phyloP scores from a whole-genome alignment of 495 filamentous ascomycete species.

The Cenococcum geophilum region DNA sequence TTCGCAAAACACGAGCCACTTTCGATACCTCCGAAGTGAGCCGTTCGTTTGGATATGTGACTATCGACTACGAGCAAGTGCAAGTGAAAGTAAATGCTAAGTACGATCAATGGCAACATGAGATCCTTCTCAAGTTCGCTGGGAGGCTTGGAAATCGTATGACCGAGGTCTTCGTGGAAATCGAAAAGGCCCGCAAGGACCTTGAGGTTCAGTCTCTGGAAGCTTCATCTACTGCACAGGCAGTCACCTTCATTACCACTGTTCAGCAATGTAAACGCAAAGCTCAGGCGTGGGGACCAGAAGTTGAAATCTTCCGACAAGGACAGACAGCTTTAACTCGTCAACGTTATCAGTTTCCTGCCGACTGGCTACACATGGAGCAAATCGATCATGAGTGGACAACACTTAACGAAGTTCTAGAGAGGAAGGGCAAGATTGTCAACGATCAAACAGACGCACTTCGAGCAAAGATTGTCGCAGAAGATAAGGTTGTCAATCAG shows the following conservation, averaged over 20 bases:
- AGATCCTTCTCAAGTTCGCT: constrained; percentile 89
- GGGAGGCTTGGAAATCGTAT: constrained; percentile 81
- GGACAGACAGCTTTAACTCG: constrained; percentile 84
- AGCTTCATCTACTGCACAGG: constrained; percentile 87
- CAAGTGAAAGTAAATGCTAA: constrained; percentile 97
- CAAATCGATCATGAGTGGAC: constrained; percentile 94
- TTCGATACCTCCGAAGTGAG: constrained; percentile 94
- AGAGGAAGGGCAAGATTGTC: constrained; percentile 85
- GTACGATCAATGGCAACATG: constrained; percentile 99
- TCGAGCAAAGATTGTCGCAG: constrained; percentile 89
- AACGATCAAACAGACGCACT: constrained; percentile 92
- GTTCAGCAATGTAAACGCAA: constrained; percentile 94
- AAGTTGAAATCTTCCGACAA: constrained; percentile 90
- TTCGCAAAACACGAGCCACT: constrained; percentile 83
- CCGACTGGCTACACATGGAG: constrained; percentile 88
- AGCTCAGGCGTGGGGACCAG: constrained; percentile 86
- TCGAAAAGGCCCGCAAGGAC: constrained; percentile 79
- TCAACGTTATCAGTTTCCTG: constrained; percentile 86
- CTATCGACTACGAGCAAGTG: constrained; percentile 95
- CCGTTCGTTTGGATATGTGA: constrained; percentile 84
- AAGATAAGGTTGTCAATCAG: constrained; percentile 81
- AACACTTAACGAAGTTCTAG: constrained; percentile 78
- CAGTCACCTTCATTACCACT: constrained; percentile 95
- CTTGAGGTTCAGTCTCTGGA: constrained; percentile 86
- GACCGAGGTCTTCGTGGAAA: constrained; percentile 79